phyloP scores from a whole-genome alignment of 345 rosid genomes.

The Bruguiera sexangula region DNA sequence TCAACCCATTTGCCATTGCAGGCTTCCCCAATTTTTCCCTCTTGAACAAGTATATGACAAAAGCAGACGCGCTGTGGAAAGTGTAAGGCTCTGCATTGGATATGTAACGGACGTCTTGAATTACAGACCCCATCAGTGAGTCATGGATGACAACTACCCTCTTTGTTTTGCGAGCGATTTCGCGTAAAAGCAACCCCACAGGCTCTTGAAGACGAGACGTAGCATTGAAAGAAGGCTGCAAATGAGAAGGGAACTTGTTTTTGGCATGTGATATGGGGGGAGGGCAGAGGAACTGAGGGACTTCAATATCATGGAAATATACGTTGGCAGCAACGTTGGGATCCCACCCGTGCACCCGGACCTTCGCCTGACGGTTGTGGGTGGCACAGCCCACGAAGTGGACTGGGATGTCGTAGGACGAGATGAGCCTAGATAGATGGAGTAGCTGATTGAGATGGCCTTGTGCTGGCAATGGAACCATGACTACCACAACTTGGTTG shows the following conservation, averaged over 20 bases:
- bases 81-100: conserved; percentile 36
- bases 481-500: conserved; percentile 28
- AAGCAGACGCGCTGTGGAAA: conserved; percentile 47
- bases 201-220: conserved; percentile 29
- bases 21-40: conserved; percentile 24
- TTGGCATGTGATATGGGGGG: conserved; percentile 29
- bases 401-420: conserved; percentile 35
- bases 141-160: conserved; percentile 38
- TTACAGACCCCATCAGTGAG: conserved; percentile 42
- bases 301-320: conserved; percentile 36
- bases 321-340: conserved; percentile 10
- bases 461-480: conserved; percentile 59
- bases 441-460: conserved; percentile 60
- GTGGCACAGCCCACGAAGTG: conserved; percentile 38
- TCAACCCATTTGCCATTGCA: neutral
- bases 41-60: conserved; percentile 15
- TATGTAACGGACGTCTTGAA: conserved; percentile 29
- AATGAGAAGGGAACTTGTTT: conserved; percentile 44
- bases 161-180: conserved; percentile 24
- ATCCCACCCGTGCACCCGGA: conserved; percentile 37
- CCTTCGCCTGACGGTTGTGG: conserved; percentile 44
- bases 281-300: conserved; percentile 34
- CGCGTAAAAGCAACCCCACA: conserved; percentile 18
- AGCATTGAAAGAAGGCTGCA: conserved; percentile 38
- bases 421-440: conserved; percentile 44